Evolutionary conservation across 2,329 filamentous ascomycete genomes (phyloP).

Genomic region (Venturiaceae sp.): DNA sequence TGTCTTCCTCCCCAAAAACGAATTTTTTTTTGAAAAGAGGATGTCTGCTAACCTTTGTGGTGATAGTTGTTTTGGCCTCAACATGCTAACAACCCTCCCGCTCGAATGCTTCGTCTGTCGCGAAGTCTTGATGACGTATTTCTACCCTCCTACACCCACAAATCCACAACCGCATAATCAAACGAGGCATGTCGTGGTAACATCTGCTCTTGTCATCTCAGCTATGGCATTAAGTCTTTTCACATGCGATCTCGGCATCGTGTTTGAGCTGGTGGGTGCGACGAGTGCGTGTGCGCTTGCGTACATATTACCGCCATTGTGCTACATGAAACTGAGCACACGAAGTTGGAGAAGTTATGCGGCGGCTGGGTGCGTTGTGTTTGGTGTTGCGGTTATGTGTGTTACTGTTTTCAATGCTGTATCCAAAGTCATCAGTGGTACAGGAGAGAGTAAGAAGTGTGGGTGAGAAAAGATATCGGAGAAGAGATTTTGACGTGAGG

Average conservation of each 20-base stretch:
- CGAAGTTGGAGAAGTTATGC: slow-evolving; percentile 65
- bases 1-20: not conserved
- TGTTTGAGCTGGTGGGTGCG: slow-evolving; percentile 93
- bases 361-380: slow-evolving; percentile 60
- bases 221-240: slow-evolving; percentile 71
- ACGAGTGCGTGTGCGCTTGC: slow-evolving; percentile 90
- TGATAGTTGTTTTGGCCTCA: slow-evolving; percentile 74
- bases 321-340: slow-evolving; percentile 86
- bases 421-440: slow-evolving; percentile 47
- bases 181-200: slow-evolving; percentile 78
- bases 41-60: not conserved
- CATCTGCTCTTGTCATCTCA: slow-evolving; percentile 66
- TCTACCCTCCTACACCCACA: slow-evolving; percentile 62
- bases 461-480: not conserved
- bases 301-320: slow-evolving; percentile 89
- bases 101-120: slow-evolving; percentile 96
- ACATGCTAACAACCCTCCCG: slow-evolving; percentile 96
- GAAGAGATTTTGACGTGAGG: not conserved
- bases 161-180: slow-evolving; percentile 64
- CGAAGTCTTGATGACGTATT: slow-evolving; percentile 90
- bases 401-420: slow-evolving; percentile 69
- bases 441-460: slow-evolving; percentile 8
- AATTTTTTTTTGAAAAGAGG: not conserved
- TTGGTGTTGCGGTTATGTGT: slow-evolving; percentile 70
- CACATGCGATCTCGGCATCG: slow-evolving; percentile 86